Percentiles rank a stretch among this genome's conserved stretches.
Conservation (phyloP, 768 basidiomycete species). For the Tulasnella calospora region DNA sequence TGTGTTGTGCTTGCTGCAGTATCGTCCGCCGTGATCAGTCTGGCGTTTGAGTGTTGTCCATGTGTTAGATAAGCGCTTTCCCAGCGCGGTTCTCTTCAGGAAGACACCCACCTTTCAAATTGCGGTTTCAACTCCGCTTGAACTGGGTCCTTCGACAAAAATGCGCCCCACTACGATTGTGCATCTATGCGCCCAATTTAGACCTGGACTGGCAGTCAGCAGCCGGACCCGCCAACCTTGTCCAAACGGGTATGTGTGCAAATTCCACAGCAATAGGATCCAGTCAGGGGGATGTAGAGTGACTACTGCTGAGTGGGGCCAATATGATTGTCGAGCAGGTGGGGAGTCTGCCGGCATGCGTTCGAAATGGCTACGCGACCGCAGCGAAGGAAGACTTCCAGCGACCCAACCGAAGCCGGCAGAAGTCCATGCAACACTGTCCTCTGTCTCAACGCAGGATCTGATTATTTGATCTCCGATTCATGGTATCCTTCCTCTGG, state of each 20-base stretch:
- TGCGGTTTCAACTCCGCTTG: too few relatives aligned
- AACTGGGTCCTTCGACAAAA: too few relatives aligned
- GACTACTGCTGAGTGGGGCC: neutral
- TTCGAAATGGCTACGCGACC: neutral
- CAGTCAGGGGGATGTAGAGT: neutral
- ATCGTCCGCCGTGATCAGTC: too few relatives aligned
- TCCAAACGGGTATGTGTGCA: neutral
- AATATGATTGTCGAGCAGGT: neutral
- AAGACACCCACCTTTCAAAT: too few relatives aligned
- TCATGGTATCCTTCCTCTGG: too few relatives aligned
- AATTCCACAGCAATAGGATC: neutral
- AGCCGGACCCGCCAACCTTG: neutral
- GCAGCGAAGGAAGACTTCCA: neutral
- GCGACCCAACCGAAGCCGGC: neutral
- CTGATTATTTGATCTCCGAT: too few relatives aligned
- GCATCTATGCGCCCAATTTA: neutral
- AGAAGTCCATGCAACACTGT: neutral
- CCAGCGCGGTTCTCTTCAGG: too few relatives aligned
- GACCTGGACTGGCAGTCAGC: neutral
- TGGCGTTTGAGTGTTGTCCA: too few relatives aligned
- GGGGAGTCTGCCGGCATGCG: neutral
- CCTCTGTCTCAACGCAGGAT: neutral
- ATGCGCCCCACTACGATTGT: too few relatives aligned
- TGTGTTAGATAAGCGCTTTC: too few relatives aligned
- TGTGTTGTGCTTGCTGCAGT: too few relatives aligned